Conservation (phyloP, 2,329 filamentous ascomycete species). For the Monosporascus cannonballus region DNA sequence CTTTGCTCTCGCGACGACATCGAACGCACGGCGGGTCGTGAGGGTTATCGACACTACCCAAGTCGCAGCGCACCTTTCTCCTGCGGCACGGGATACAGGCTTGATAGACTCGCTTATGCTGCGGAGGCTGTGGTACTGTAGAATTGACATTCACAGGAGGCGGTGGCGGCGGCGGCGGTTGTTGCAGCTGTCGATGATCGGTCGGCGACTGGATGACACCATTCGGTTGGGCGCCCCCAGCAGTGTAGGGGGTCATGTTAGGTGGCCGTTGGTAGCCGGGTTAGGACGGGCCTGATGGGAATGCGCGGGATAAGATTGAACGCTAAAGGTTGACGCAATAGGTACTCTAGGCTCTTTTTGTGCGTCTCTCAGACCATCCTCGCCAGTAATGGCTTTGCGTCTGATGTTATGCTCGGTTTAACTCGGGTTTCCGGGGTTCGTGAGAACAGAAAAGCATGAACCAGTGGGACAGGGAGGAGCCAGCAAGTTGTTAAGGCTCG, state of each 20-base stretch:
- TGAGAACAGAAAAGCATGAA: background rate
- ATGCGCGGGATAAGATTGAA: background rate
- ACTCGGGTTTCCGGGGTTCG: conserved; percentile 28
- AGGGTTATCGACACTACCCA: conserved; percentile 82
- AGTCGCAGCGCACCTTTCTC: conserved; percentile 56
- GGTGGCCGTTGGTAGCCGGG: background rate
- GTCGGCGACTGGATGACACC: background rate
- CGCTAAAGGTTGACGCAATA: background rate
- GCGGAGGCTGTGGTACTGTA: conserved; percentile 13
- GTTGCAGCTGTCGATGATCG: conserved; percentile 2
- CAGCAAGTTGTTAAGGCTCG: no score
- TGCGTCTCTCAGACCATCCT: background rate
- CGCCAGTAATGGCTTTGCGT: background rate
- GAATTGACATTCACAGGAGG: background rate
- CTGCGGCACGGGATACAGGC: conserved; percentile 58
- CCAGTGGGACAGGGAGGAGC: no score
- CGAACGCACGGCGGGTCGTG: conserved; percentile 90
- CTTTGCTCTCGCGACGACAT: conserved; percentile 90
- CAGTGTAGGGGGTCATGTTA: conserved; percentile 4
- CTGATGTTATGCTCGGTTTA: conserved; percentile 21
- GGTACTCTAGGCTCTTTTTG: background rate
- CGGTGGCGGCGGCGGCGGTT: background rate
- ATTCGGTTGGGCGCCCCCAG: background rate
- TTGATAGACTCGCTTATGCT: conserved; percentile 58
- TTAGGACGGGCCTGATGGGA: background rate